Base-by-base conservation (phyloP, 306 rosid species). In the Rubus parviflorus region DNA sequence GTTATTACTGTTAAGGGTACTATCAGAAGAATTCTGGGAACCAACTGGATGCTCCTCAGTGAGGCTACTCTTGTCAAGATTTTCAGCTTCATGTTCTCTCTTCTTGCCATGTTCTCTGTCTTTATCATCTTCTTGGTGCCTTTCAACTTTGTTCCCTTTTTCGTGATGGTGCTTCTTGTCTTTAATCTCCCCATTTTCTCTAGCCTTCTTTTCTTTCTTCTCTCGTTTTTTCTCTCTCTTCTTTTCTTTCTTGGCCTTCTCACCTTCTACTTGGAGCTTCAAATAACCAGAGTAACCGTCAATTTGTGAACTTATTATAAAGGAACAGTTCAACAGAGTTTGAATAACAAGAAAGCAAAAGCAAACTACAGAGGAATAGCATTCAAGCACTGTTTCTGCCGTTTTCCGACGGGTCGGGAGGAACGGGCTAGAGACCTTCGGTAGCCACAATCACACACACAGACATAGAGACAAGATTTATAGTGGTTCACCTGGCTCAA, bases 1-100 rank as follows among this genome's bases (percentile, higher is more conserved):
- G 84, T 42, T 52, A 41, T 52, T 71, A 81, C 84, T 81, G 84
- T 51, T 52, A 13, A 61, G 9, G 17, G 81, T 81, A 47, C 81
- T 81, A 53, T 81, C 77, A 51, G 74, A 70, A 43, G 84, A 81
- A 64, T 82, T 77, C 43, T 82, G 78, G 70, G 85, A 77, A 57
- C 75, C 81, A 66, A 66, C 82, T 0, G 78, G 79, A 8, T 66
- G 79, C 54, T 72, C 82, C 73, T 82, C 85, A 2, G 85, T 82
- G 17, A 82, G 57, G 66, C 63, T 66, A 68, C 79, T 77, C 75
- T 66, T 72, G 78, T 81, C 85, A 20, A 77, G 47, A 63, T 40
- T 35, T 40, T 82, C 75, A 40, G 78, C 20, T 71, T 72, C 75
- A 15, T 37, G 52, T 19, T 72, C 53, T 47, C 72, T 73, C 54